Evolutionary conservation across 352 stramenopile species (phyloP).

Genomic region (Pythium chondricola): DNA sequence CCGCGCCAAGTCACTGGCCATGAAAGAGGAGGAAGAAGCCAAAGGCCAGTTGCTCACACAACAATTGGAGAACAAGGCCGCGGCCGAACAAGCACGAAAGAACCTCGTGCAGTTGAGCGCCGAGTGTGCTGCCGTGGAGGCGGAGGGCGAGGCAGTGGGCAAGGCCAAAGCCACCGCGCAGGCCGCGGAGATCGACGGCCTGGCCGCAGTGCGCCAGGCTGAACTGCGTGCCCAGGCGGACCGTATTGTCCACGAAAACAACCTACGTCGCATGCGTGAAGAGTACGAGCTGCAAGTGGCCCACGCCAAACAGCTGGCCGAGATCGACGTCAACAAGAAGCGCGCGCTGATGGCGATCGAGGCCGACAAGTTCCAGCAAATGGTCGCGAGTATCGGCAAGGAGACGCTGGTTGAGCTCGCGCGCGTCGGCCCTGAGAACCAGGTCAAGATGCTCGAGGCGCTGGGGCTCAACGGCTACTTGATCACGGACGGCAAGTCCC

Average conservation of each 20-base stretch:
- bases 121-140: constrained; percentile 64
- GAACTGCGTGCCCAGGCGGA: constrained; percentile 60
- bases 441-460: constrained; percentile 73
- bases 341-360: constrained; percentile 74
- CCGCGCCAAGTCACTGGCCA: constrained; percentile 64
- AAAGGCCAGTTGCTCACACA: constrained; percentile 68
- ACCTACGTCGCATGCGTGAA: constrained; percentile 44
- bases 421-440: constrained; percentile 59
- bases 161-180: constrained; percentile 50
- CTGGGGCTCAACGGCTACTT: constrained; percentile 77
- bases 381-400: constrained; percentile 67
- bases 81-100: constrained; percentile 65
- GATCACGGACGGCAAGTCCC: constrained; percentile 79
- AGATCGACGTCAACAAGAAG: constrained; percentile 72
- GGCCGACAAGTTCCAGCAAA: constrained; percentile 76
- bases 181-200: constrained; percentile 65
- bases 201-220: constrained; percentile 62
- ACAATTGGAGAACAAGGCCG: constrained; percentile 74
- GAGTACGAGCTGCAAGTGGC: constrained; percentile 54
- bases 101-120: constrained; percentile 67
- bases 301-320: constrained; percentile 51
- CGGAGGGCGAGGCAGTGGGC: constrained; percentile 57
- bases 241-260: constrained; percentile 60
- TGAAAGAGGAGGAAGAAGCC: constrained; percentile 78
- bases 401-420: constrained; percentile 73